Conservation (phyloP, 2,329 filamentous ascomycete genomes). For the Diaporthe vexans region DNA sequence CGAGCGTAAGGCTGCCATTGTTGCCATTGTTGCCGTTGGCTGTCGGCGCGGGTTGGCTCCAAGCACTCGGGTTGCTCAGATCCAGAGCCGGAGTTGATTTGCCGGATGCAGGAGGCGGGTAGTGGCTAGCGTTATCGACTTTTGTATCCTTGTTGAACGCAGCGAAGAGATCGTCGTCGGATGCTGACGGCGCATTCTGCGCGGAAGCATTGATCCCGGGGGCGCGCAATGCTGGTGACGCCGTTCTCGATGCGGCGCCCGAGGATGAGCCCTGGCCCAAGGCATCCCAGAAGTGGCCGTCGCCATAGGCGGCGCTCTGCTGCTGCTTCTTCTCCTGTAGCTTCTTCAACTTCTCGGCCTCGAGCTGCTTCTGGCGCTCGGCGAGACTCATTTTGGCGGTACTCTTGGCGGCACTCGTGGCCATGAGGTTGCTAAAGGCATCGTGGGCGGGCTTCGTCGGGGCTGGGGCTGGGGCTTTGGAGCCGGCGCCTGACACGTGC, state of each 20-base stretch:
- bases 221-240: constrained; percentile 57
- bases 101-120: constrained; percentile 66
- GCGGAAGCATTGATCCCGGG: constrained; percentile 47
- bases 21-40: constrained; percentile 48
- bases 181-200: constrained; percentile 53
- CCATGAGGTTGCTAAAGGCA: constrained; percentile 84
- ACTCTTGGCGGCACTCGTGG: constrained; percentile 71
- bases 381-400: constrained; percentile 81
- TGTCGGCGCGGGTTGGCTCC: constrained; percentile 56
- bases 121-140: constrained; percentile 76
- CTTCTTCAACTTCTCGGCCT: constrained; percentile 77
- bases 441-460: constrained; percentile 70
- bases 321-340: constrained; percentile 80
- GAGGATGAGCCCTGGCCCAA: constrained; percentile 66
- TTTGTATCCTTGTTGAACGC: constrained; percentile 77
- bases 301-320: constrained; percentile 83
- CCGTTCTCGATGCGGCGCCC: constrained; percentile 61
- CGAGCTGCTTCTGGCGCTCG: constrained; percentile 80
- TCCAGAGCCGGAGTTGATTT: constrained; percentile 65
- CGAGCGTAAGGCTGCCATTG: constrained; percentile 55
- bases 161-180: constrained; percentile 76
- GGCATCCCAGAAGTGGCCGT: constrained; percentile 81
- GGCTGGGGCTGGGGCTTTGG: constrained; percentile 54
- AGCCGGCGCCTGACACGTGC: constrained; percentile 57
- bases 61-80: constrained; percentile 67